Base-by-base conservation (phyloP, 768 basidiomycete genomes). In the Mycena vulgaris region DNA sequence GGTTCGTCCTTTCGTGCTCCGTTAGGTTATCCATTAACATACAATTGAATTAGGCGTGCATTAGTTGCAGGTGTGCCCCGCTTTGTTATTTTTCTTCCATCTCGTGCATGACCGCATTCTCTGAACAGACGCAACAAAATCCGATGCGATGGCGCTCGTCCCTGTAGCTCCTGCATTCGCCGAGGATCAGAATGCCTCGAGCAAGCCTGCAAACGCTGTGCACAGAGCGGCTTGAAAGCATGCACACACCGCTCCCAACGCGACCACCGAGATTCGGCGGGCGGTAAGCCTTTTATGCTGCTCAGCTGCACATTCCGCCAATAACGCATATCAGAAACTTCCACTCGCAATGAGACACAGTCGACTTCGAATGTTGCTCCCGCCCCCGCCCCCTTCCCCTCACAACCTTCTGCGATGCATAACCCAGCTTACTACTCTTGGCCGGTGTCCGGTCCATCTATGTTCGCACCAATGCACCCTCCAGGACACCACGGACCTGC, bases 101-200 rank as follows among this genome's bases (percentile, higher is more conserved):
- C 7, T 27, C 25, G 23, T n/a, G 25, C 3, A 33, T 45, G 13
- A 63, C 72, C 68, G 75, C 60, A 73, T 62, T 55, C 51, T 33
- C 31, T 63, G 66, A 51, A 56, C 69, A 90, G 90, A 79, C 88
- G 87, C 37, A 87, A 90, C 77, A 91, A 91, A 77, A 85, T 89
- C 67, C 85, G 89, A 5, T 91, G 90, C 76, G 87, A 89, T 74
- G 90, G 90, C 19, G 78, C 21, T 10, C 69, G 69, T 6, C 69
- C 69, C 0, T 70, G 69, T 31, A 27, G 35, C 5, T 19, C 52
- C 0, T 70, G 69, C 23, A 33, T 3, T 4, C 51, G 47, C 5
- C 51, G 64, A 40, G 33, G 45, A 13, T 25, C 19, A 17, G 35
- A 62, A 27, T 70, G 69, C 28, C 14, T 23, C 5, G 69, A 65